These are phyloP conservation scores for Exophiala oligosperma DNA, from an alignment of 2,329 filamentous ascomycete species.

Conservation along the genomic window DNA sequence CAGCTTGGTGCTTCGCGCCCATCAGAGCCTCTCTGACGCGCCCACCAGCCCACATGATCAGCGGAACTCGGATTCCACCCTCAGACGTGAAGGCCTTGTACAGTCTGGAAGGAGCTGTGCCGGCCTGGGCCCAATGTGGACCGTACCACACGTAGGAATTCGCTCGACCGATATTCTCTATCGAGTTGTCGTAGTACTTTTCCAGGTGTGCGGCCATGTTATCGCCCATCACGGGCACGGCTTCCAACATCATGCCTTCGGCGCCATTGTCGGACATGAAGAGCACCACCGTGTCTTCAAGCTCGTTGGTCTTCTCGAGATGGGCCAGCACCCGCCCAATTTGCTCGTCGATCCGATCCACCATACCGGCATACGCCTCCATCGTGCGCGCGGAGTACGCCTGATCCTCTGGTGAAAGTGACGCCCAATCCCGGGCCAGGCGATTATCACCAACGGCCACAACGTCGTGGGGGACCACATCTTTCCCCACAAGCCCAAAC, in stretches of 20 bases:
- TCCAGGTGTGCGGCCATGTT: slow-evolving; percentile 29
- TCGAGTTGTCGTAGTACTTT: slow-evolving; percentile 37
- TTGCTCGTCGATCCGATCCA: slow-evolving; percentile 34
- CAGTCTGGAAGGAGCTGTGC: too few species aligned
- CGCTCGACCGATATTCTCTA: slow-evolving; percentile 35
- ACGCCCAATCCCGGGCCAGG: too few species aligned
- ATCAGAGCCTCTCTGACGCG: too few species aligned
- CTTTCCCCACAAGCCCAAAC: slow-evolving; percentile 41
- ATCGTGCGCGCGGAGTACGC: slow-evolving; percentile 26
- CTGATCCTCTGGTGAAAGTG: not conserved
- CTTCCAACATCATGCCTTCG: slow-evolving; percentile 35
- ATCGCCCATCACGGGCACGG: slow-evolving; percentile 32
- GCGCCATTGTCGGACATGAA: slow-evolving; percentile 42
- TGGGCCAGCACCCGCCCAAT: slow-evolving; percentile 34
- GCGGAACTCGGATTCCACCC: too few species aligned
- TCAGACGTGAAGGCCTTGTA: too few species aligned
- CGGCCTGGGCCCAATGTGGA: too few species aligned
- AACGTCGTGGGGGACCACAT: slow-evolving; percentile 45
- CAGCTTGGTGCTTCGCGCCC: too few species aligned
- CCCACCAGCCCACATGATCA: too few species aligned
- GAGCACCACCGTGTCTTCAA: slow-evolving; percentile 37
- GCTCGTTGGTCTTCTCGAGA: slow-evolving; percentile 31
- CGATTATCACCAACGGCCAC: slow-evolving; percentile 20
- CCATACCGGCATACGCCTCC: slow-evolving; percentile 39
- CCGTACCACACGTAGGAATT: slow-evolving; percentile 40